These are phyloP conservation scores for Paraleonurus japonicus DNA, from an alignment of 257 asterid species.

Conservation along the genomic window DNA sequence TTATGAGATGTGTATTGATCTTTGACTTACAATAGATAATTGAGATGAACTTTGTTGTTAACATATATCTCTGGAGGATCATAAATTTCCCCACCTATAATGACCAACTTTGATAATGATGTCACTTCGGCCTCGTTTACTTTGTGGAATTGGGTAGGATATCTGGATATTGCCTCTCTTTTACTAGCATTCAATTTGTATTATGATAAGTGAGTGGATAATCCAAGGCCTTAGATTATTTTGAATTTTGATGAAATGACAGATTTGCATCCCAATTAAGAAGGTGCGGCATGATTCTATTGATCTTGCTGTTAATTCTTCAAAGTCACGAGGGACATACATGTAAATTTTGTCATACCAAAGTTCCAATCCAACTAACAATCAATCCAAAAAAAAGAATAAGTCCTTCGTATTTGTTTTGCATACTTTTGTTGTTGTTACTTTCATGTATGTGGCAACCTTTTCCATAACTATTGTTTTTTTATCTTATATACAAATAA, in stretches of 20 bases:
- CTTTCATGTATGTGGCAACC: not conserved
- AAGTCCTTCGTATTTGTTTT: not conserved
- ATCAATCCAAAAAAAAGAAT: too few species aligned
- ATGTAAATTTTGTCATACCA: not conserved
- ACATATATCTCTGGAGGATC: slow-evolving; percentile 2
- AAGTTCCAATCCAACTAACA: too few species aligned
- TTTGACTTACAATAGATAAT: not conserved
- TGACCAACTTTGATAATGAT: not conserved
- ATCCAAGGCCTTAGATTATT: not conserved
- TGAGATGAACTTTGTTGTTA: not conserved
- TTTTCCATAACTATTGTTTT: not conserved
- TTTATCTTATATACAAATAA: not conserved
- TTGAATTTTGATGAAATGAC: not conserved
- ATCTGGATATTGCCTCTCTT: not conserved
- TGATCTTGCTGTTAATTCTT: not conserved
- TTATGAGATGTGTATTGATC: not conserved
- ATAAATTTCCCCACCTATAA: not conserved
- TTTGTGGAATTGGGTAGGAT: not conserved
- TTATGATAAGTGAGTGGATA: not conserved
- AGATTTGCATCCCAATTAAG: not conserved
- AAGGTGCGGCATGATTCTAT: not conserved
- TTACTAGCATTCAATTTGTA: not conserved
- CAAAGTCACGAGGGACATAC: not conserved
- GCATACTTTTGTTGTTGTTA: slow-evolving; percentile 3
- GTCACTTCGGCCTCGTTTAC: not conserved